These are phyloP conservation scores for Colletotrichum orchidophilum DNA, from an alignment of 2,329 filamentous ascomycete genomes.

Conservation along the genomic window DNA sequence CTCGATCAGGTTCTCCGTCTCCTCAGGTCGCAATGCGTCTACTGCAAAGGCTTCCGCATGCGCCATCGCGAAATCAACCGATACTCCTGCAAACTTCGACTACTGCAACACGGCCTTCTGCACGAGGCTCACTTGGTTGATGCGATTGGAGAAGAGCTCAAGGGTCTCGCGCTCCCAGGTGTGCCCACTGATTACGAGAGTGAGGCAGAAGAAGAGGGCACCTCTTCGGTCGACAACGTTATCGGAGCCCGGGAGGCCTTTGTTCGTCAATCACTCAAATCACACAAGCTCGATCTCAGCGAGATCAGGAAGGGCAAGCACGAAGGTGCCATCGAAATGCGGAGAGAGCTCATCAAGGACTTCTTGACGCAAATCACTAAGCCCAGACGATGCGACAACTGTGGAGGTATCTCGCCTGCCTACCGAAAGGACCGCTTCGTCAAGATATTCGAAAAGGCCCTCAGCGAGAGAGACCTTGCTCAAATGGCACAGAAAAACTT, in stretches of 20 bases:
- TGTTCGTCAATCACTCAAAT: slow-evolving; percentile 76
- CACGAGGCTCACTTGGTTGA: slow-evolving; percentile 72
- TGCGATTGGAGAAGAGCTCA: slow-evolving; percentile 56
- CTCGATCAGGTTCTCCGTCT: slow-evolving; percentile 91
- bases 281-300: slow-evolving; percentile 59
- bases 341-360: slow-evolving; percentile 80
- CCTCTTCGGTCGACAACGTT: slow-evolving; percentile 59
- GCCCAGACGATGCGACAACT: slow-evolving; percentile 74
- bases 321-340: slow-evolving; percentile 81
- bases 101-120: slow-evolving; percentile 86
- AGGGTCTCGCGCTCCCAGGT: slow-evolving; percentile 52
- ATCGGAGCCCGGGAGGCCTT: slow-evolving; percentile 68
- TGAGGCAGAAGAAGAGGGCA: slow-evolving; percentile 73
- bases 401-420: slow-evolving; percentile 76
- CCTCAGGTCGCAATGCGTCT: slow-evolving; percentile 86
- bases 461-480: slow-evolving; percentile 78
- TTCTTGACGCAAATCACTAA: slow-evolving; percentile 80
- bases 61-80: slow-evolving; percentile 79
- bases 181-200: slow-evolving; percentile 57
- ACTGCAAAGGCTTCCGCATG: slow-evolving; percentile 88
- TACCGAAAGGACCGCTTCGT: slow-evolving; percentile 91
- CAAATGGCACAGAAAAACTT: slow-evolving; percentile 78
- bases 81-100: slow-evolving; percentile 83
- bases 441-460: slow-evolving; percentile 90
- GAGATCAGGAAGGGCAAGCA: slow-evolving; percentile 75